Percentiles rank a stretch among this genome's conserved stretches.
Evolutionary conservation across 2,329 filamentous ascomycete genomes (phyloP).

Genomic region (Alternaria incomplexa): DNA sequence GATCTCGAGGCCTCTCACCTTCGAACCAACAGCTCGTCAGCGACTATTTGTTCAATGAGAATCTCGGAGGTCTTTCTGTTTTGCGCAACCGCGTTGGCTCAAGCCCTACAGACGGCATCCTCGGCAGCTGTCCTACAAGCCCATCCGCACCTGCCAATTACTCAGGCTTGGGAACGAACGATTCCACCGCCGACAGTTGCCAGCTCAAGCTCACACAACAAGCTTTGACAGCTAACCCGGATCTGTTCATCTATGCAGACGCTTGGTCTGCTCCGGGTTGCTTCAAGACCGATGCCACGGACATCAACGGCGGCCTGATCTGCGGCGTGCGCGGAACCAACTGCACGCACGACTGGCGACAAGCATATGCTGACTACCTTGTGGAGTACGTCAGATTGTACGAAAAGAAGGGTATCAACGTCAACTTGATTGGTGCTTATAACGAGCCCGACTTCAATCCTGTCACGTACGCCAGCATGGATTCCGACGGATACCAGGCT

Average conservation of each 20-base stretch:
- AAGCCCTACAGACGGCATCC: slow-evolving; percentile 18
- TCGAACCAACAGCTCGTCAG: slow-evolving; percentile 47
- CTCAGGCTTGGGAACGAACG: slow-evolving; percentile 14
- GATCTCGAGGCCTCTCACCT: slow-evolving; percentile 25
- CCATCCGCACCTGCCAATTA: slow-evolving; percentile 20
- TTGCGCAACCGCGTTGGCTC: slow-evolving; percentile 54
- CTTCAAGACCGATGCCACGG: slow-evolving; percentile 56
- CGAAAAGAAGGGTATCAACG: slow-evolving; percentile 42
- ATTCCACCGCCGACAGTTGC: slow-evolving; percentile 31
- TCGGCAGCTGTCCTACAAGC: slow-evolving; percentile 7
- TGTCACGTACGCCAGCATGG: slow-evolving; percentile 54
- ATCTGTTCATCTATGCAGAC: slow-evolving; percentile 51
- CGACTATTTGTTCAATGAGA: slow-evolving; percentile 52
- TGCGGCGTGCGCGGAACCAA: slow-evolving; percentile 47
- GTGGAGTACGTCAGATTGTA: slow-evolving; percentile 54
- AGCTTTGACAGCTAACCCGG: slow-evolving; percentile 51
- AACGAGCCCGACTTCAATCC: slow-evolving; percentile 52
- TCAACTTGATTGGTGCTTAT: slow-evolving; percentile 50
- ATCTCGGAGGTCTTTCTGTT: slow-evolving; percentile 51
- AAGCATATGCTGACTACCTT: slow-evolving; percentile 56
- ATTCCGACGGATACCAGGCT: slow-evolving; percentile 53
- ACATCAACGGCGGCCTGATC: slow-evolving; percentile 52
- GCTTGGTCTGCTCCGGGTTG: slow-evolving; percentile 57
- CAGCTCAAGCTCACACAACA: slow-evolving; percentile 61
- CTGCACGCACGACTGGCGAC: slow-evolving; percentile 54